Conservation (phyloP, 176 grass and related monocot species). For the Saccharum spontaneum region DNA sequence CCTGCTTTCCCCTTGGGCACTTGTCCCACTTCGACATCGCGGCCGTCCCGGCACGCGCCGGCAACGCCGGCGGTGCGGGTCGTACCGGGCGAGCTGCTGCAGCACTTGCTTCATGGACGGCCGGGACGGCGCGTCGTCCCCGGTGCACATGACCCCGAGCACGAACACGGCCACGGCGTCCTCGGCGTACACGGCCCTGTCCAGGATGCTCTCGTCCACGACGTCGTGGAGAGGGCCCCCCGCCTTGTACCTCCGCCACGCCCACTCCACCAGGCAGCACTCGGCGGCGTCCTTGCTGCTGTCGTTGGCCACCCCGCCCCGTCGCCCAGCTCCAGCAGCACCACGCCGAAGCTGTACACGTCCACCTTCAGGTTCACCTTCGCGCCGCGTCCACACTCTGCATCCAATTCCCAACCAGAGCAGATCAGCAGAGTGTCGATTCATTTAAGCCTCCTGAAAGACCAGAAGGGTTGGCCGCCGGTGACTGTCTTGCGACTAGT, state of each 20-base stretch:
- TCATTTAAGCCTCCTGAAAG: too few species aligned
- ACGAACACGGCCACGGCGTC: conserved; percentile 51
- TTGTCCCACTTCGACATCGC: too few species aligned
- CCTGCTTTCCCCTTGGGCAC: neutral
- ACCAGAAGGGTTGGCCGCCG: too few species aligned
- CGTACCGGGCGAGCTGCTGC: conserved; percentile 32
- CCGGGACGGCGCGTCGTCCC: conserved; percentile 18
- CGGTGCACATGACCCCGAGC: conserved; percentile 57
- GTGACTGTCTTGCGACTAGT: too few species aligned
- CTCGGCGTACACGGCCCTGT: conserved; percentile 19
- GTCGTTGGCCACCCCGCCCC: conserved; percentile 37
- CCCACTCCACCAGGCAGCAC: conserved; percentile 50
- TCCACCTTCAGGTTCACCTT: conserved; percentile 74
- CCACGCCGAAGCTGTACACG: conserved; percentile 79
- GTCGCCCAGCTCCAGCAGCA: conserved; percentile 67
- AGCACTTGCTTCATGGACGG: conserved; percentile 71
- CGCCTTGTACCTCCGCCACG: conserved; percentile 35
- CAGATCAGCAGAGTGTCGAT: neutral
- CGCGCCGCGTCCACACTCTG: conserved; percentile 39
- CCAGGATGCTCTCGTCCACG: conserved; percentile 33
- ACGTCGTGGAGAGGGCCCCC: conserved; percentile 13
- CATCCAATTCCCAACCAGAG: neutral
- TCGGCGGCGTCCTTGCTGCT: conserved; percentile 10
- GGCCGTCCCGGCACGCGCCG: neutral
- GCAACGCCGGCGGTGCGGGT: conserved; percentile 35